phyloP scores from a whole-genome alignment of 2,329 filamentous ascomycete genomes.

The Sclerotinia sclerotiorum region DNA sequence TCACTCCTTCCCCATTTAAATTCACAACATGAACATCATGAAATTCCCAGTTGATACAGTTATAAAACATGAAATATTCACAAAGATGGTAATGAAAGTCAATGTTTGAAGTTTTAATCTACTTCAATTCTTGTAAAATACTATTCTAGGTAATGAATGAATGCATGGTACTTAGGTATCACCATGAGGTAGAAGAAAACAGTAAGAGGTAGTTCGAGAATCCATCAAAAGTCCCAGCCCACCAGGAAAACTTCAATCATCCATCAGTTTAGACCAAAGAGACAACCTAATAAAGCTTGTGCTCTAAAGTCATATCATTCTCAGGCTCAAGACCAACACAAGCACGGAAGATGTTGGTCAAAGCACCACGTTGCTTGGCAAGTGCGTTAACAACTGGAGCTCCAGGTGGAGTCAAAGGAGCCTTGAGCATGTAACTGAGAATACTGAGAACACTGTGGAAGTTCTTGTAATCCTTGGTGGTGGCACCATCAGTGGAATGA shows the following conservation, averaged over 20 bases:
- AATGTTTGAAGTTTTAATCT: conserved; percentile 12
- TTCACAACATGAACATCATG: not conserved
- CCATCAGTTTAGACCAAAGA: not conserved
- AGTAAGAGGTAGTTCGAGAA: conserved; percentile 17
- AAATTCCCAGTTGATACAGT: not conserved
- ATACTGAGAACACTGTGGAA: conserved; percentile 98
- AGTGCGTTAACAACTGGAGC: conserved; percentile 95
- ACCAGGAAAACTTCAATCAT: not conserved
- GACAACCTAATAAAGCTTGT: conserved; percentile 78
- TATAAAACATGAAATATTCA: not conserved
- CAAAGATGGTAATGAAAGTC: not conserved
- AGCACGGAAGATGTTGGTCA: conserved; percentile 98
- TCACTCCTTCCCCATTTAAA: not conserved
- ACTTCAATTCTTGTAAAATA: conserved; percentile 12
- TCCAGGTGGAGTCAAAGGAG: conserved; percentile 87
- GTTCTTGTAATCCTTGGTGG: conserved; percentile 72
- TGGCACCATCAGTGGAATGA: conserved; percentile 51
- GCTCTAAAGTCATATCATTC: conserved; percentile 98
- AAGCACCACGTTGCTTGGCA: conserved; percentile 88
- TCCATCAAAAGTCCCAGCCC: conserved; percentile 6
- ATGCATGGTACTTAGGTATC: conserved; percentile 38
- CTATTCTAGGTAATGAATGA: conserved; percentile 37
- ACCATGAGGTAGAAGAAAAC: conserved; percentile 33
- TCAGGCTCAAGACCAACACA: conserved; percentile 96
- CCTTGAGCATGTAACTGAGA: conserved; percentile 98